phyloP scores from a whole-genome alignment of 2,329 filamentous ascomycete species.

The Ceratocystis albifundus region DNA sequence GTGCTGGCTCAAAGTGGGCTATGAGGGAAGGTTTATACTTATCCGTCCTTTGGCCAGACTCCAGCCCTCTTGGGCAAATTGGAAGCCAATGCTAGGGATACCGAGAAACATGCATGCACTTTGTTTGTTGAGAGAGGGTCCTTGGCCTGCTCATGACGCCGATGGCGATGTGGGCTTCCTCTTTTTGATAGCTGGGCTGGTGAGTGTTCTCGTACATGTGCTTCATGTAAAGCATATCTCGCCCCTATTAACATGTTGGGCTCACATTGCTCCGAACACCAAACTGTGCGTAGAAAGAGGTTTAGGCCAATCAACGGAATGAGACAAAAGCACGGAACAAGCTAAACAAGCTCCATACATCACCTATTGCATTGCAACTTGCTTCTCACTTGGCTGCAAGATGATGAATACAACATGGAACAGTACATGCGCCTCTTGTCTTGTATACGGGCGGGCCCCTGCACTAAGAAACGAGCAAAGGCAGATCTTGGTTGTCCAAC shows the following conservation, averaged over 20 bases:
- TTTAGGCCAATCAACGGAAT: background rate
- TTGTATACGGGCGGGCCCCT: conserved; percentile 1
- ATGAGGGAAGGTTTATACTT: background rate
- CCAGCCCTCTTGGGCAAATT: background rate
- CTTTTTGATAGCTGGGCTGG: too few species aligned
- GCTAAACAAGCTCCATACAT: background rate
- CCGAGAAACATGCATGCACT: conserved; percentile 6
- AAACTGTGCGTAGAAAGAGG: background rate
- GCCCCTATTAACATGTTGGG: background rate
- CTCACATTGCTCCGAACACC: background rate
- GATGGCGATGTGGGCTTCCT: background rate
- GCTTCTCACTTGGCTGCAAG: too few species aligned
- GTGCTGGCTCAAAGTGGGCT: too few species aligned
- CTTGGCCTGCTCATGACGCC: background rate
- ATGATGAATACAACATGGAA: background rate
- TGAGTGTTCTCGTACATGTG: background rate
- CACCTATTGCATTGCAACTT: background rate
- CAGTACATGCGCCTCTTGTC: background rate
- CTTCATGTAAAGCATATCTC: background rate
- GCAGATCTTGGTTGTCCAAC: too few species aligned
- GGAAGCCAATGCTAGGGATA: background rate
- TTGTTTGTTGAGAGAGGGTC: background rate
- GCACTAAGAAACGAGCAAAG: background rate
- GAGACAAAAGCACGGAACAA: background rate
- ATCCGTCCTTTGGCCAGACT: background rate